Base-by-base conservation (phyloP, 495 filamentous ascomycete species). In the Trichoderma erinaceum region DNA sequence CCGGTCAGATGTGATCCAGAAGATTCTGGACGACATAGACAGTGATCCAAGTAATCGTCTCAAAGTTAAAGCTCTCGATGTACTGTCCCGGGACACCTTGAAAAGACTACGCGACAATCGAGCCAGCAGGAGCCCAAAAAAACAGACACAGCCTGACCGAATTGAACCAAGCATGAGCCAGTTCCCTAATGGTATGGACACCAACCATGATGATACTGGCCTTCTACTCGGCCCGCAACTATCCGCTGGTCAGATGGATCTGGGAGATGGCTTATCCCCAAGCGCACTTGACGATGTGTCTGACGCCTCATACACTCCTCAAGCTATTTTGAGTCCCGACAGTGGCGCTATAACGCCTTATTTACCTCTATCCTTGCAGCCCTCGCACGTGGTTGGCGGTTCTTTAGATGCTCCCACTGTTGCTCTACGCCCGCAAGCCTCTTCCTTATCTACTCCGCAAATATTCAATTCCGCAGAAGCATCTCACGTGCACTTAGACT, bases 1-100 rank as follows among this genome's bases (percentile, higher is more conserved):
- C 29, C 79, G 77, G 16, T 86, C 85, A 2, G 78, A 84, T 6
- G 70, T 89, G 4, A 77, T 93, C 10, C 84, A 83, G 44, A 78
- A 76, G 23, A 83, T 87, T 13, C 78, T 91, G 7, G 84, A 82
- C 0, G 78, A 81, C 12, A 87, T 81, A 1, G 75, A 81, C 6
- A 75, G 81, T 25, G 87, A 89, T 70, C 81, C 86, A 8, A 77
- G 83, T 10, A 79, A 88, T 66, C 65, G 74, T n/a, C 76, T 73
- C 63, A 91, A 87, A 71, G 69, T 85, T 38, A 90, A 85, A 75
- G 89, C 90, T 12, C 73, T 93, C 48, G 87, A 92, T 65, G 79
- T 88, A 0, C 79, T 94, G 2, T 88, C 86, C 65, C 81, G 88
- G 46, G 91, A 93, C 79, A 89, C 89, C 6, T 85, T 88, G 83